Evolutionary conservation across 2,329 filamentous ascomycete genomes (phyloP), one percentile per base, ranked within the genome.

Genomic region (Microdochium nivale): DNA sequence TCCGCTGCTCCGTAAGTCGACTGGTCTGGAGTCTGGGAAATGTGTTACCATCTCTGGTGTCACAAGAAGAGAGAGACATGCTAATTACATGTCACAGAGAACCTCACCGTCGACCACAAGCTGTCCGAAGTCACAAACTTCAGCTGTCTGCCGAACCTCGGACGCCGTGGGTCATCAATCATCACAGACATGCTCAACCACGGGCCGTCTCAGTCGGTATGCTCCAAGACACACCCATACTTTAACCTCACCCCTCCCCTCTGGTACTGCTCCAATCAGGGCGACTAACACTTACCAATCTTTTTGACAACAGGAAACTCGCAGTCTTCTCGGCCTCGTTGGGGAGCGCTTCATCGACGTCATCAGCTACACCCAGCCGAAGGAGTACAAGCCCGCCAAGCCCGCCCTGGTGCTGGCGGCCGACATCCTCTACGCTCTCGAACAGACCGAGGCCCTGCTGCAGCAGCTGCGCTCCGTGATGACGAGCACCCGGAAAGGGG

Each of bases 331-430:
- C 0, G 62, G 67, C 9, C 58, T 81, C 13, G 62, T 79, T 1
- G 59, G 74, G 0, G 79, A 83, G 56, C 70, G 70, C 3, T 81
- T 78, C 58, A 67, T 80, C 14, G 75, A 79, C 48, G 55, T 78
- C 2, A 60, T 81, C 4, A 59, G 61, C 24, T 76, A 74, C 59
- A 76, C 73, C 49, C 68, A 76, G 1, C 71, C 76, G 0, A 68
- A 76, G 2, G 70, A 74, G 7, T 77, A 78, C 65, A 81, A 80
- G 57, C 68, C 73, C 1, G 54, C 62, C 21, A 74, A 71, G 25
- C 56, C 69, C 0, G 56, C 62, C 2, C 66, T 71, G 1, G 64
- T 67, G 0, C 63, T 68, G 0, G 61, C 65, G 9, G 58, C 67
- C 1, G 77, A 81, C 40, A 69, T 72, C 40, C 64, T 67, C 2